Evolutionary conservation across 805 yeast genomes (phyloP), one percentile per base, ranked within the genome.

Genomic region (Kregervanrija pseudodelftensis): DNA sequence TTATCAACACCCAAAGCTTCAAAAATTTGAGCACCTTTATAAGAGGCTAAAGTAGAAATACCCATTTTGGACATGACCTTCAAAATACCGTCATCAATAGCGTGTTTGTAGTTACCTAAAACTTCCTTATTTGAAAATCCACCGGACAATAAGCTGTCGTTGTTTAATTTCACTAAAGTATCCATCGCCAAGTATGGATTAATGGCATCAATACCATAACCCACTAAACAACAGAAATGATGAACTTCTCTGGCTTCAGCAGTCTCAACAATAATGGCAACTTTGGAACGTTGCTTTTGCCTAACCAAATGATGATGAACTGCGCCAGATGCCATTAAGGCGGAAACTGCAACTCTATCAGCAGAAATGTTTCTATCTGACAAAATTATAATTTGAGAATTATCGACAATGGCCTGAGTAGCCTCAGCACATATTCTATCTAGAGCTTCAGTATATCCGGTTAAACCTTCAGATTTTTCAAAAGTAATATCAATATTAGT

Each of bases 41-140:
- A 91, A n/a, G 96, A 87, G 11, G 97, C 96, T 63, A 91, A 73
- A 30, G 99, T 93, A 31, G 98, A 90, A 57, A 91, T 93, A 74
- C 99, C 99, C 98, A 91, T 93, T 74, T 93, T 91, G 33, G 97
- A 88, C 99, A 91, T 91, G 48, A 93, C 97, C 72, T 93, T 91
- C 57, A 88, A 72, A 56, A 91, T 83, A 67, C 98, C 98, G 44
- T 88, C 84, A 61, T 91, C 95, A 48, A 86, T 74, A 11, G 97
- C 83, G 53, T 79, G 74, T 61, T 83, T 85, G 70, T 88, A 91
- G 72, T 91, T 91, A 42, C 72, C 72, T 49, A 90, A 66, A 48
- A 89, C 74, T 53, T 77, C 61, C 31, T 76, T 77, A 50, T 80
- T 80, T 13, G 80, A 60, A 43, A 85, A 63, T 28, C 64, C 67